Percentiles rank a stretch among this genome's conserved stretches.
Evolutionary conservation across 768 basidiomycete species (phyloP).

Genomic region (Mycena pura): DNA sequence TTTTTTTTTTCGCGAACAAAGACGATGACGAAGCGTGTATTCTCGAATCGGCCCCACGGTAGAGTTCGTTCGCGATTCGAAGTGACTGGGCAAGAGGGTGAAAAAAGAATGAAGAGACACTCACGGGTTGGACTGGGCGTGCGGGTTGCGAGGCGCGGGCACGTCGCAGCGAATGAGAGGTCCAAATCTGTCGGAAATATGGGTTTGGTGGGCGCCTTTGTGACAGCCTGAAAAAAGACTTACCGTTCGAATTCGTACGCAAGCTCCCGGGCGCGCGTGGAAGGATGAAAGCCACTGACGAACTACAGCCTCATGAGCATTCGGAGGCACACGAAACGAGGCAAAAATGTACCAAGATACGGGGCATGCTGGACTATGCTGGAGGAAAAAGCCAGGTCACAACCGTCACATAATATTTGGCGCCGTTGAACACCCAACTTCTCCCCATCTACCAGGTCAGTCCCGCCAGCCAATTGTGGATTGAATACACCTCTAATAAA

Average conservation of each 20-base stretch:
- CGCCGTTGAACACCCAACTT: neutral
- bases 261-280: conserved; percentile 83
- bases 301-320: conserved; percentile 61
- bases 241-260: conserved; percentile 90
- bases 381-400: conserved; percentile 22
- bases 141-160: conserved; percentile 82
- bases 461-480: neutral
- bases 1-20: conserved; percentile 32
- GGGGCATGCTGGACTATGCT: conserved; percentile 69
- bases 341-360: conserved; percentile 56
- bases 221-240: conserved; percentile 26
- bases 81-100: conserved; percentile 30
- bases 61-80: conserved; percentile 34
- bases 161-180: conserved; percentile 89
- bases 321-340: neutral
- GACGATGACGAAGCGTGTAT: conserved; percentile 30
- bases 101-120: conserved; percentile 46
- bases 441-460: neutral
- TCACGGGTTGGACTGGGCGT: conserved; percentile 82
- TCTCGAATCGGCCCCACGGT: conserved; percentile 20
- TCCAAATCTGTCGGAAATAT: conserved; percentile 61
- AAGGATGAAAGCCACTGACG: conserved; percentile 83
- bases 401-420: conserved; percentile 24
- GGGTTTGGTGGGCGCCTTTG: neutral
- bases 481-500: conserved; percentile 1